Conservation (phyloP, 2,329 filamentous ascomycete genomes). For the Trichoderma breve region DNA sequence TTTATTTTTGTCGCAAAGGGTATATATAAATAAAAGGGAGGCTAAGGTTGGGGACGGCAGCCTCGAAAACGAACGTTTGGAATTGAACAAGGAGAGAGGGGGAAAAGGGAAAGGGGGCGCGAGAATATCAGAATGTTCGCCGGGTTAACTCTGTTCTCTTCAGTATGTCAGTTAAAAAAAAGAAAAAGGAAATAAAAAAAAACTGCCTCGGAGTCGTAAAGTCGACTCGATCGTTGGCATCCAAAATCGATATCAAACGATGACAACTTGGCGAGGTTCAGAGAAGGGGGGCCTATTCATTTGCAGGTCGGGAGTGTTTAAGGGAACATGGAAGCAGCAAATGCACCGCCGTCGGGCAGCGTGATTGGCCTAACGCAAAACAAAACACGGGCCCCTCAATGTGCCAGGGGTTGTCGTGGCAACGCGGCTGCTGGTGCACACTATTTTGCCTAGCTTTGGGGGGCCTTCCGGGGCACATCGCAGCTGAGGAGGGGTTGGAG, state of each 20-base stretch:
- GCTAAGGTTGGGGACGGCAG: not conserved
- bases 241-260: slow-evolving; percentile 20
- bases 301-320: slow-evolving; percentile 33
- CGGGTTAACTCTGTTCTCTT: slow-evolving; percentile 17
- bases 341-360: slow-evolving; percentile 22
- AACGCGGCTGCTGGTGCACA: slow-evolving; percentile 22
- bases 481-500: slow-evolving; percentile 18
- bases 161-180: not conserved
- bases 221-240: slow-evolving; percentile 20
- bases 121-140: slow-evolving; percentile 19
- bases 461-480: not conserved
- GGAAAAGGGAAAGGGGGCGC: slow-evolving; percentile 3
- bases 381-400: slow-evolving; percentile 29
- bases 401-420: slow-evolving; percentile 29
- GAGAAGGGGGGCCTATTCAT: slow-evolving; percentile 25
- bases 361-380: slow-evolving; percentile 35
- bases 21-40: slow-evolving; percentile 14
- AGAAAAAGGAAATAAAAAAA: not conserved
- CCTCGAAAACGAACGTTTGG: slow-evolving; percentile 17
- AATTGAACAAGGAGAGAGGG: slow-evolving; percentile 13
- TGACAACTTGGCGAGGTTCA: slow-evolving; percentile 28
- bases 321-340: slow-evolving; percentile 28
- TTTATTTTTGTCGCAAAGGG: slow-evolving; percentile 8
- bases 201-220: slow-evolving; percentile 20
- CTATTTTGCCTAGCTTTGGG: slow-evolving; percentile 4